Conservation (phyloP, 2,329 filamentous ascomycete species). For the Phyllosticta citribraziliensis region DNA sequence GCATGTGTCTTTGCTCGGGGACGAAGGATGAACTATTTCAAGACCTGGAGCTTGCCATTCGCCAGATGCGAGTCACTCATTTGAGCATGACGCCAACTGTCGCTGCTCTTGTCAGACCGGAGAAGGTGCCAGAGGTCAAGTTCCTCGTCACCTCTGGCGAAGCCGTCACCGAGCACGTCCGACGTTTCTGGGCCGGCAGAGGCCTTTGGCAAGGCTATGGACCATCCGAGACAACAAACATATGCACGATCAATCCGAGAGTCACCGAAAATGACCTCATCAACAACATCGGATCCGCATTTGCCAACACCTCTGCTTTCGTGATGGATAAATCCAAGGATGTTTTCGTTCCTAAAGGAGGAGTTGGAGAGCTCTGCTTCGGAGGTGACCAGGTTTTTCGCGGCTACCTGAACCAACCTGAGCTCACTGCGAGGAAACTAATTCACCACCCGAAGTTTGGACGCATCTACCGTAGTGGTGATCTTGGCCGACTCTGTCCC, state of each 20-base stretch:
- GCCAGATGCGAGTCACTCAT: slow-evolving; percentile 58
- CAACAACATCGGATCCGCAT: slow-evolving; percentile 65
- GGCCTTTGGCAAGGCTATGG: slow-evolving; percentile 75
- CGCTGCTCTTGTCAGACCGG: slow-evolving; percentile 61
- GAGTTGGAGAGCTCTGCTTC: slow-evolving; percentile 75
- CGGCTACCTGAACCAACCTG: slow-evolving; percentile 60
- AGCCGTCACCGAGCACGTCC: slow-evolving; percentile 62
- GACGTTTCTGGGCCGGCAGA: slow-evolving; percentile 55
- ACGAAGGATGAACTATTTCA: slow-evolving; percentile 64
- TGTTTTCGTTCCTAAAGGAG: slow-evolving; percentile 53
- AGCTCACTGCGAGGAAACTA: slow-evolving; percentile 56
- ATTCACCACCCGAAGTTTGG: slow-evolving; percentile 59
- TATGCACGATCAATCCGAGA: slow-evolving; percentile 62
- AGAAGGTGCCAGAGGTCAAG: slow-evolving; percentile 58
- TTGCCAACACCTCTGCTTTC: slow-evolving; percentile 67
- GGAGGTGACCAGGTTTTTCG: slow-evolving; percentile 69
- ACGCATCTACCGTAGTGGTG: slow-evolving; percentile 70
- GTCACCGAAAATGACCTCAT: slow-evolving; percentile 51
- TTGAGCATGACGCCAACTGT: slow-evolving; percentile 80
- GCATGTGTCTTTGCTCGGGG: slow-evolving; percentile 69
- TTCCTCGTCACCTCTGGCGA: slow-evolving; percentile 79
- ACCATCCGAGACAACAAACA: slow-evolving; percentile 79
- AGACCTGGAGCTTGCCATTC: slow-evolving; percentile 60
- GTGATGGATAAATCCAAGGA: slow-evolving; percentile 40
- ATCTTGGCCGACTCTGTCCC: slow-evolving; percentile 67